phyloP scores from a whole-genome alignment of 2,329 filamentous ascomycete species.

The Clonostachys rhizophaga region DNA sequence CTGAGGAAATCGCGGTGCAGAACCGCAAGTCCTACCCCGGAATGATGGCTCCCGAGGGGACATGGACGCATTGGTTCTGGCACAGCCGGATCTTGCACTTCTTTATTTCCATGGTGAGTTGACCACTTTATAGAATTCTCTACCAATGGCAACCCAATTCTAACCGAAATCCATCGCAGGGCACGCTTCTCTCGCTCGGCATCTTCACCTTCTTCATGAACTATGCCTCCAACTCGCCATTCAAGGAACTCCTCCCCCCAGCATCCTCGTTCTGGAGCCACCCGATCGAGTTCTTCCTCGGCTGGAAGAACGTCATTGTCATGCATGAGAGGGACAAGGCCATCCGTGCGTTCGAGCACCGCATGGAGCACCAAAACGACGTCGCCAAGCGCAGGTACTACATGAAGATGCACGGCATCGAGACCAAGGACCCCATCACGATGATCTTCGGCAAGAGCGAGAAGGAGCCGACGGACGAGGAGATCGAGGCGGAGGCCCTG shows the following conservation, averaged over 20 bases:
- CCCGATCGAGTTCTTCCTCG: conserved; percentile 62
- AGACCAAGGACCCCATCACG: conserved; percentile 53
- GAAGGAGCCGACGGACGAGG: conserved; percentile 22
- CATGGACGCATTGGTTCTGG: conserved; percentile 81
- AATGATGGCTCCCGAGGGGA: conserved; percentile 80
- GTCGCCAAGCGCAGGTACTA: conserved; percentile 82
- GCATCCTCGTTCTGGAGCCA: conserved; percentile 63
- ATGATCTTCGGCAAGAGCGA: conserved; percentile 33
- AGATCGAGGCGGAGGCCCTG: conserved; percentile 25
- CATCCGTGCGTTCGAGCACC: conserved; percentile 63
- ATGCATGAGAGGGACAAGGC: conserved; percentile 73
- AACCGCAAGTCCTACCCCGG: conserved; percentile 74
- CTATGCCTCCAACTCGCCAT: conserved; percentile 76
- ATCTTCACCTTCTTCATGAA: conserved; percentile 71
- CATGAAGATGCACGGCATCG: conserved; percentile 79
- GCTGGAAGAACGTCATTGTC: conserved; percentile 67
- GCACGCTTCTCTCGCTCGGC: conserved; percentile 66
- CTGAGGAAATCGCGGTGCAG: conserved; percentile 62
- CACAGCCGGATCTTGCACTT: conserved; percentile 73
- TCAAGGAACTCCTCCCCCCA: conserved; percentile 71
- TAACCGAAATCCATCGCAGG: conserved; percentile 24
- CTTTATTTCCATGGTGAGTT: conserved; percentile 74
- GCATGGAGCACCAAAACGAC: conserved; percentile 74
- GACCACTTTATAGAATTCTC: neutral
- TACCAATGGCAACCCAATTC: neutral